A percentile compares a stretch with the other conserved stretches of the same genome.
Evolutionary conservation across 495 filamentous ascomycete species (phyloP).

Genomic region (Chaetomium cochliodes): DNA sequence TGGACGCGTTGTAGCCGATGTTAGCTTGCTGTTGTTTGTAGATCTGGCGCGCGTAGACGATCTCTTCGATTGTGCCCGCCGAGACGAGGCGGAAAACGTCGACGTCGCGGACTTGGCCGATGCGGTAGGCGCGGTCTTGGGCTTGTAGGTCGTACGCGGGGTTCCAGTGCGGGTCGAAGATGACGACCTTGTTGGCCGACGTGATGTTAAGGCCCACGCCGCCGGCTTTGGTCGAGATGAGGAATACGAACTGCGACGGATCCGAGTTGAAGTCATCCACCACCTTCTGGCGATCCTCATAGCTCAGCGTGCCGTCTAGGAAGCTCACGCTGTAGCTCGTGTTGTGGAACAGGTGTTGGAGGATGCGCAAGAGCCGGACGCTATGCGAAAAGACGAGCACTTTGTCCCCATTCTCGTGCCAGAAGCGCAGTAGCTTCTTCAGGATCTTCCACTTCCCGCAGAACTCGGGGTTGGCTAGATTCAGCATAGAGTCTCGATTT

Average conservation of each 20-base stretch:
- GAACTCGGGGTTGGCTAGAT: conserved; percentile 84
- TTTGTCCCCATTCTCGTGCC: conserved; percentile 88
- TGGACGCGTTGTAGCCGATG: conserved; percentile 91
- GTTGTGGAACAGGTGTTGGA: conserved; percentile 80
- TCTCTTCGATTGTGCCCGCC: conserved; percentile 93
- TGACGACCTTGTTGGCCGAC: conserved; percentile 95
- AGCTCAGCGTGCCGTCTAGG: conserved; percentile 82
- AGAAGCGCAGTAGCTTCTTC: conserved; percentile 81
- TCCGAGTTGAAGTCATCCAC: conserved; percentile 94
- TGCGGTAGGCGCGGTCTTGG: conserved; percentile 94
- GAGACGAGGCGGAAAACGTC: conserved; percentile 96
- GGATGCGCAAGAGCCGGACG: conserved; percentile 79
- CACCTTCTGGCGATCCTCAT: conserved; percentile 74
- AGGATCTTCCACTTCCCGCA: conserved; percentile 98
- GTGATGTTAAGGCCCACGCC: conserved; percentile 91
- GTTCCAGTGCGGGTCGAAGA: conserved; percentile 98
- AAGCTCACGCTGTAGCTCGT: conserved; percentile 92
- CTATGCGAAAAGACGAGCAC: conserved; percentile 90
- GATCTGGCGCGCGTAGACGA: conserved; percentile 94
- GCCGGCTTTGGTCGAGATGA: conserved; percentile 91
- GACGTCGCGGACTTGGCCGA: conserved; percentile 88
- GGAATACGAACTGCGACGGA: conserved; percentile 84
- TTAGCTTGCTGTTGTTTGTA: conserved; percentile 99
- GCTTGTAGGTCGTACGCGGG: conserved; percentile 91
- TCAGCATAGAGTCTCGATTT: conserved; percentile 73